Percentiles rank a stretch among this genome's conserved stretches.
These are phyloP conservation scores for Phoma sp. DNA, from an alignment of 2,329 filamentous ascomycete species.

Conservation along the genomic window DNA sequence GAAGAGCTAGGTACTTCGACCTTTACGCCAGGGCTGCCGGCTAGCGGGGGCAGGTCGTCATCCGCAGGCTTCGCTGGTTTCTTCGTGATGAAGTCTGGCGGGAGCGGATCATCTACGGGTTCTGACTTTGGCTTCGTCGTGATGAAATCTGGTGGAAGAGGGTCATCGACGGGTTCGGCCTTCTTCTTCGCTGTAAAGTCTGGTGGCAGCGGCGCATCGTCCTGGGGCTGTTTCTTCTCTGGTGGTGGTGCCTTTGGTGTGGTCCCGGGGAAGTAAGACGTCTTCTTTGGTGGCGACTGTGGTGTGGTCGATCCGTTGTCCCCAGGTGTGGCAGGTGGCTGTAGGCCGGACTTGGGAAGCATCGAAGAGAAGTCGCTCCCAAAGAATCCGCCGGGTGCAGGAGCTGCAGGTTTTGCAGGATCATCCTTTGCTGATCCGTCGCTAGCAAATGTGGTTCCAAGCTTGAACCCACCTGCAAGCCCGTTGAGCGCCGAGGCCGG, in stretches of 20 bases:
- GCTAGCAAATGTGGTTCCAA: slow-evolving; percentile 71
- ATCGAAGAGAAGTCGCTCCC: slow-evolving; percentile 66
- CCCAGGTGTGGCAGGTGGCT: slow-evolving; percentile 45
- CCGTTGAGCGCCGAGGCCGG: slow-evolving; percentile 41
- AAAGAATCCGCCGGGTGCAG: slow-evolving; percentile 62
- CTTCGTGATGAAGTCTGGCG: slow-evolving; percentile 43
- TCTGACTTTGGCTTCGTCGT: slow-evolving; percentile 38
- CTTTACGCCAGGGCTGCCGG: slow-evolving; percentile 56
- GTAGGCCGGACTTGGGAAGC: slow-evolving; percentile 53
- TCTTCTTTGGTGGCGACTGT: slow-evolving; percentile 37
- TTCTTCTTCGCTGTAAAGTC: slow-evolving; percentile 39
- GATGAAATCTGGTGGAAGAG: slow-evolving; percentile 47
- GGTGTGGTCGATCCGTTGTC: slow-evolving; percentile 49
- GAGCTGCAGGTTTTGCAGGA: slow-evolving; percentile 56
- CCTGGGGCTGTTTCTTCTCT: slow-evolving; percentile 35
- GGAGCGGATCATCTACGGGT: slow-evolving; percentile 47
- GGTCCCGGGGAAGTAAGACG: slow-evolving; percentile 29
- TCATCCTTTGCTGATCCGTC: slow-evolving; percentile 69
- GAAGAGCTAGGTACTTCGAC: slow-evolving; percentile 47
- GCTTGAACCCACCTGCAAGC: slow-evolving; percentile 62
- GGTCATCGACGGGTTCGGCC: slow-evolving; percentile 42
- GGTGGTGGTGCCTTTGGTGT: slow-evolving; percentile 44
- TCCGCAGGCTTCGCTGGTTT: slow-evolving; percentile 40
- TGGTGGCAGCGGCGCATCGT: slow-evolving; percentile 48
- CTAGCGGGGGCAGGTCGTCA: slow-evolving; percentile 54